These are phyloP conservation scores for Colletotrichum filicis DNA, from an alignment of 2,329 filamentous ascomycete genomes.

Conservation along the genomic window DNA sequence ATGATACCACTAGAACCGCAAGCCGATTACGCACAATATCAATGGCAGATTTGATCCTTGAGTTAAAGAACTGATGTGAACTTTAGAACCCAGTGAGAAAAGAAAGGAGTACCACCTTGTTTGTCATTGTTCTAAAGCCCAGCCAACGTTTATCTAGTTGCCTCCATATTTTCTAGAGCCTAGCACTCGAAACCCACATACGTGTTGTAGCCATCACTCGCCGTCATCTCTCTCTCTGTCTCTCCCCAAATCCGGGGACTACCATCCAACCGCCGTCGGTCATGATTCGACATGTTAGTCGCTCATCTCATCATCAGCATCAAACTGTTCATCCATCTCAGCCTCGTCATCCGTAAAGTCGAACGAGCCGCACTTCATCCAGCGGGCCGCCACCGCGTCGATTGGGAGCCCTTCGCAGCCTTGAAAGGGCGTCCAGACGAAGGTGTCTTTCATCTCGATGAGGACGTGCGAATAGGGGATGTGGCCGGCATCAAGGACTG, in stretches of 20 bases:
- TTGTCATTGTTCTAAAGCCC: not conserved
- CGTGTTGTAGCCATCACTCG: too few relatives aligned
- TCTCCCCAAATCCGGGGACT: too few relatives aligned
- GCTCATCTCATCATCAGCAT: too few relatives aligned
- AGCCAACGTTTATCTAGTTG: not conserved
- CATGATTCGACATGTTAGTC: too few relatives aligned
- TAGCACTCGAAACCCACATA: too few relatives aligned
- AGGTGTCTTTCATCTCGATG: not conserved
- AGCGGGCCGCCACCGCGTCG: too few relatives aligned
- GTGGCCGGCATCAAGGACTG: not conserved
- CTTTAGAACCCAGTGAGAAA: not conserved
- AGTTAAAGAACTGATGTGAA: conserved; percentile 14
- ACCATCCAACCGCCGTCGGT: too few relatives aligned
- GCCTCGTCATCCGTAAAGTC: not conserved
- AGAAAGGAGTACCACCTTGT: not conserved
- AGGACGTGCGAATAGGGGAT: not conserved
- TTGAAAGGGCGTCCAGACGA: not conserved
- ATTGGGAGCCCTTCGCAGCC: not conserved
- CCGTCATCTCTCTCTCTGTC: too few relatives aligned
- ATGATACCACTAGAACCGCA: conserved; percentile 39
- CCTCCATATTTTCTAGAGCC: not conserved
- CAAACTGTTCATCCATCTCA: not conserved
- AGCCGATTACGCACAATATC: conserved; percentile 29
- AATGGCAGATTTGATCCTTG: conserved; percentile 14
- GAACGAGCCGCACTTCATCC: not conserved